Base-by-base conservation (phyloP, 768 basidiomycete genomes). In the Mycena floridula region DNA sequence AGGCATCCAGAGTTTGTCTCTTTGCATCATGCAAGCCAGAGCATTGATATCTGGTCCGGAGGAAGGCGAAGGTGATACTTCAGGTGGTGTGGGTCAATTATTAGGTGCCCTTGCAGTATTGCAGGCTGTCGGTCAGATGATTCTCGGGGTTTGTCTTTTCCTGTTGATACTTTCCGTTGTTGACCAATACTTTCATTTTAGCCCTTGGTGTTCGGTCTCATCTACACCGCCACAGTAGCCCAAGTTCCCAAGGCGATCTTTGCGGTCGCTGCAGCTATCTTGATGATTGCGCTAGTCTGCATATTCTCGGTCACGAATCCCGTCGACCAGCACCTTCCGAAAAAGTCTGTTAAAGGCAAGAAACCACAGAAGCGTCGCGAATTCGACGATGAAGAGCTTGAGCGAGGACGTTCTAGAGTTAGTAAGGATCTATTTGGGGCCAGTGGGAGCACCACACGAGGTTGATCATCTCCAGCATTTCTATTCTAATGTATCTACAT, bases 41-140 rank as follows among this genome's bases (percentile, higher is more conserved):
- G 60, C 59, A 13, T 47, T 72, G 51, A 55, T 66, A 41, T 50
- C 56, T 38, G 57, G 47, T 18, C 50, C 46, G 24, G 49, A 48
- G 1, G 54, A 41, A 25, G 37, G 57, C 39, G 40, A 52, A 43
- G 48, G 24, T 37, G 46, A 42, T 41, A 50, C 50, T 44, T 45
- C 37, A 8, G 53, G 50, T 23, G 64, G 61, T 7, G 59, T 63
- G 5, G 86, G 87, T 0, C 68, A 74, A 48, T 59, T 90, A 18
- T 84, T 91, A 45, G 82, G 85, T 24, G 84, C 85, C 1, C 64
- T 90, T 27, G 79, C 85, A 9, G 73, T 85, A 25, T 58, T 90
- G 50, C 82, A 87, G 48, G 79, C 86, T 0, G 62, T 76, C 4
- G 82, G 82, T 12, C 78, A 81, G 58, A 79, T 79, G 67, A 86